Evolutionary conservation across 2,329 filamentous ascomycete species (phyloP).

Genomic region (Amylocarpus encephaloides): DNA sequence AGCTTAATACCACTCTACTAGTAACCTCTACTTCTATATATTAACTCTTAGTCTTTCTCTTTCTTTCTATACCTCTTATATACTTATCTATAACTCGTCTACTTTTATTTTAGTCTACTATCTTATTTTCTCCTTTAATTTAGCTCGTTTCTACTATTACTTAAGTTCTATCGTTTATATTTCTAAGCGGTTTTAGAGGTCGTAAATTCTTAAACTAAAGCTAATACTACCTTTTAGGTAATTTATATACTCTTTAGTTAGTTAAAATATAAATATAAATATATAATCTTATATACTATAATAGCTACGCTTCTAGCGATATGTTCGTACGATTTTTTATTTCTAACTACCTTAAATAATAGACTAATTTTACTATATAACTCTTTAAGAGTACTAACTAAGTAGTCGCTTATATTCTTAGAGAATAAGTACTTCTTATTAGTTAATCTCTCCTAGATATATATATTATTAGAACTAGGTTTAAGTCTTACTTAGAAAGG

Average conservation of each 20-base stretch:
- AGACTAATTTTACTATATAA: constrained; percentile 5
- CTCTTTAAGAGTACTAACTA: constrained; percentile 7
- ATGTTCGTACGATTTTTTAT: neutral
- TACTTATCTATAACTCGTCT: neutral
- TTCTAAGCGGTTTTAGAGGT: constrained; percentile 4
- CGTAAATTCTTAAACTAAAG: constrained; percentile 4
- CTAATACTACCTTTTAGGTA: neutral
- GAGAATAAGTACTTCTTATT: constrained; percentile 9
- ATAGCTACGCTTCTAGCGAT: neutral
- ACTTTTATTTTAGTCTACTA: neutral
- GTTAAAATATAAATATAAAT: neutral
- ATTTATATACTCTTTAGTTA: constrained; percentile 4
- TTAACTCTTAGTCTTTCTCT: constrained; percentile 2
- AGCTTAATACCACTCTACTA: neutral
- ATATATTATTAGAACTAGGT: constrained; percentile 4
- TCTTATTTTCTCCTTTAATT: neutral
- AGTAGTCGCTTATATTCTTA: constrained; percentile 13
- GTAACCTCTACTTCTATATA: constrained; percentile 1
- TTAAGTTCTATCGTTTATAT: neutral
- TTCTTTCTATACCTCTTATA: neutral
- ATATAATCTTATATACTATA: neutral
- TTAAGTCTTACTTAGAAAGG: constrained; percentile 5
- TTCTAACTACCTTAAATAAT: constrained; percentile 5
- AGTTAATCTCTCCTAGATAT: constrained; percentile 5
- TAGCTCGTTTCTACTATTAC: neutral